Percentiles rank a stretch among this genome's conserved stretches.
These are phyloP conservation scores for Colletotrichum liaoningense DNA, from an alignment of 2,329 filamentous ascomycete genomes.

Conservation along the genomic window DNA sequence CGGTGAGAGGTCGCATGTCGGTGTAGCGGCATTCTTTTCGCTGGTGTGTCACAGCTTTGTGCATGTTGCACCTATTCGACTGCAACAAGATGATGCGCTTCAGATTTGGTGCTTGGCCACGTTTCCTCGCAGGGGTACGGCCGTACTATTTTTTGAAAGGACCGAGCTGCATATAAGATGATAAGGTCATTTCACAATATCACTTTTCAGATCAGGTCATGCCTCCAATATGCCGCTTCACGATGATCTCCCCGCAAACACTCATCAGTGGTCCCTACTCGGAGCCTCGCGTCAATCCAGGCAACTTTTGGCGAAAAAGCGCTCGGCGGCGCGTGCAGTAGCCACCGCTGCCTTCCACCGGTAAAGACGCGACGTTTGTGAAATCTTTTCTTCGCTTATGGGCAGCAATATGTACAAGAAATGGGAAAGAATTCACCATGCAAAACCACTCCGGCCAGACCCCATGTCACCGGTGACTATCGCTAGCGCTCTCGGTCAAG, in stretches of 20 bases:
- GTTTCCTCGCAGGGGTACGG: neutral
- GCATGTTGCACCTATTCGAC: constrained; percentile 6
- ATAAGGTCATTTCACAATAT: neutral
- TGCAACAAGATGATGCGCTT: constrained; percentile 24
- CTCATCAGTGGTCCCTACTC: too few species aligned
- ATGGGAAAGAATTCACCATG: neutral
- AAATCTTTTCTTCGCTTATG: neutral
- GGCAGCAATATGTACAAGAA: neutral
- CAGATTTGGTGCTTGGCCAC: neutral
- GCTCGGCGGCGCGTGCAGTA: neutral
- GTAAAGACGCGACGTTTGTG: neutral
- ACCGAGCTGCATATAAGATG: constrained; percentile 20
- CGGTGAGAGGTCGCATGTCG: constrained; percentile 2
- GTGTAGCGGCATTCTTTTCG: constrained; percentile 2
- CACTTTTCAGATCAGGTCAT: constrained; percentile 22
- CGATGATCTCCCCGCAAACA: neutral
- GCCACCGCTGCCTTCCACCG: neutral
- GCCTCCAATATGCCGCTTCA: neutral
- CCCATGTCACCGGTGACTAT: constrained; percentile 11
- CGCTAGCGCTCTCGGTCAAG: constrained; percentile 15
- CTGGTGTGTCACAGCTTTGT: constrained; percentile 7
- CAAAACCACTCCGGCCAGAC: neutral
- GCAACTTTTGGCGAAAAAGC: neutral
- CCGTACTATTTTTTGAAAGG: constrained; percentile 9
- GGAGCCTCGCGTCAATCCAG: neutral